Evolutionary conservation across 306 rosid species (phyloP).

Genomic region (Quercus parvula): DNA sequence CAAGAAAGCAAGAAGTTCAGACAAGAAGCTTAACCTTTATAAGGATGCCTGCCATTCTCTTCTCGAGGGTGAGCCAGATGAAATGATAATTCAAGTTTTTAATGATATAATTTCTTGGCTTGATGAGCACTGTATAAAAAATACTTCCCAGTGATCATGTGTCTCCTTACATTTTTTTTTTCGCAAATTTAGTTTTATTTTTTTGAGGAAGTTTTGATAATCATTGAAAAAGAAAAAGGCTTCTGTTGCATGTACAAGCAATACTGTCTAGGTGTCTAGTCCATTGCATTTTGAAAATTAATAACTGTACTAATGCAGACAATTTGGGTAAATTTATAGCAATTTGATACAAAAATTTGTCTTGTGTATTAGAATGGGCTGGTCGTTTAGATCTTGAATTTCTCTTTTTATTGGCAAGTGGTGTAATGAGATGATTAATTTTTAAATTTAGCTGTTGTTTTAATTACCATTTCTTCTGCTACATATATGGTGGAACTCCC

Average conservation of each 20-base stretch:
- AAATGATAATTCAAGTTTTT: constrained; percentile 48
- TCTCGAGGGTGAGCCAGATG: constrained; percentile 96
- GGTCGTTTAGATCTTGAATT: too few species aligned
- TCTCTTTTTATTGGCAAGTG: too few species aligned
- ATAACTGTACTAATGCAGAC: neutral
- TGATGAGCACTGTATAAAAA: constrained; percentile 40
- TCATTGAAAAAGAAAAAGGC: constrained; percentile 8
- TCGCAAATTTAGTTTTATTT: neutral
- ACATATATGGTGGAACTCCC: too few species aligned
- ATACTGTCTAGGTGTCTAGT: neutral
- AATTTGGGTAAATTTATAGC: neutral
- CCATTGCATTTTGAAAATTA: constrained; percentile 3
- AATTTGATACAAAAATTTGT: neutral
- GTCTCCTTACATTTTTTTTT: constrained; percentile 5
- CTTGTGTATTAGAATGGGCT: neutral
- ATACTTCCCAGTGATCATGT: constrained; percentile 1
- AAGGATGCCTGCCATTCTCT: constrained; percentile 76
- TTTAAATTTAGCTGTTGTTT: too few species aligned
- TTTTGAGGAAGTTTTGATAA: neutral
- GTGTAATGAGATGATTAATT: too few species aligned
- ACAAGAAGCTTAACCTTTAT: constrained; percentile 75
- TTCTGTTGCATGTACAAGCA: neutral
- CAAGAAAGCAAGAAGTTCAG: constrained; percentile 69
- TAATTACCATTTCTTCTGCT: too few species aligned
- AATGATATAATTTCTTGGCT: constrained; percentile 80